Evolutionary conservation across 73 alveolate species (phyloP).

Genomic region (Halteria grandinella): DNA sequence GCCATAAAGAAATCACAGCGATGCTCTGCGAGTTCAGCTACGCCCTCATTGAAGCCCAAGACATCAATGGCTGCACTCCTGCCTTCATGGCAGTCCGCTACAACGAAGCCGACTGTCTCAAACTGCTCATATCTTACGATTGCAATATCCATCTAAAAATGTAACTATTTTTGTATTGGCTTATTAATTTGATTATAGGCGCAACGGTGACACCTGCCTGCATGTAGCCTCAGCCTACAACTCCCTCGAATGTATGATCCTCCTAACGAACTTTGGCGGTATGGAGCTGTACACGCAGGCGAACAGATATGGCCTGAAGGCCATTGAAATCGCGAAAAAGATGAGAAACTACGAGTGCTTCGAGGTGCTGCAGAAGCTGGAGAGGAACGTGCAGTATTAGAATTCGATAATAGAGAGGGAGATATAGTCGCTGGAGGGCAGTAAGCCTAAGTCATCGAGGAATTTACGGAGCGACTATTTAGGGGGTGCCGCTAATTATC

Average conservation of each 20-base stretch:
- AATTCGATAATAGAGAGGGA: conserved; percentile 64
- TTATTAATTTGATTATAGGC: background rate
- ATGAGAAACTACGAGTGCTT: conserved; percentile 31
- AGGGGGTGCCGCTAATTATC: too few relatives aligned
- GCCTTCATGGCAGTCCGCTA: conserved; percentile 46
- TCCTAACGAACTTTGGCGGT: conserved; percentile 50
- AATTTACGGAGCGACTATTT: too few relatives aligned
- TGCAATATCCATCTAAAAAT: conserved; percentile 44
- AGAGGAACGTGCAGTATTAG: conserved; percentile 35
- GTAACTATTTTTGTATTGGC: background rate
- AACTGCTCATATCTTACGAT: conserved; percentile 37
- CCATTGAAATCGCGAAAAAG: conserved; percentile 61
- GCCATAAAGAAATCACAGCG: conserved; percentile 40
- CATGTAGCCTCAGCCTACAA: conserved; percentile 66
- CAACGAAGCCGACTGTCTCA: conserved; percentile 52
- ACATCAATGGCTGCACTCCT: conserved; percentile 48
- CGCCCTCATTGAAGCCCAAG: conserved; percentile 33
- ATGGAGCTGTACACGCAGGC: conserved; percentile 1
- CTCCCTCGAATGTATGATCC: conserved; percentile 51
- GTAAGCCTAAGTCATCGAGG: background rate
- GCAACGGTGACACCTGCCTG: conserved; percentile 59
- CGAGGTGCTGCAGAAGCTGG: conserved; percentile 50
- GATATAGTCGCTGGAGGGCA: background rate
- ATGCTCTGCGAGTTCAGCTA: conserved; percentile 51
- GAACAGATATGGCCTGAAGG: conserved; percentile 44